phyloP scores from a whole-genome alignment of 2,329 filamentous ascomycete genomes.

The Alternaria panax region DNA sequence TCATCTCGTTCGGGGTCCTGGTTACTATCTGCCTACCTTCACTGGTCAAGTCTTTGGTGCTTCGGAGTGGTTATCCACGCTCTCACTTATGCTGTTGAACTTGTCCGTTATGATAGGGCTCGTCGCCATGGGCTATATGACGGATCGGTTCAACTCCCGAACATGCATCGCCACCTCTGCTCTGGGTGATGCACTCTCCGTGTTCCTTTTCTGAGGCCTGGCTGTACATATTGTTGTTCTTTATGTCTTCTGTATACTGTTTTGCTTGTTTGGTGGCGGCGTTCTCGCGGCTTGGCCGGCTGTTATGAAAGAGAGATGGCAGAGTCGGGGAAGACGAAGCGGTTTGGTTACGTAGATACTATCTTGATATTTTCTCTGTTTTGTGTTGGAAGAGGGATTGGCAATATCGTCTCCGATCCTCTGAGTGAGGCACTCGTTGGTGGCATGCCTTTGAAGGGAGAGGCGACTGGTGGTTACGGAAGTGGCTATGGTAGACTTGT shows the following conservation, averaged over 20 bases:
- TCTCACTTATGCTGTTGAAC: neutral
- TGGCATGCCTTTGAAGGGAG: neutral
- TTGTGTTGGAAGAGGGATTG: neutral
- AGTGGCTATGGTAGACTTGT: slow-evolving; percentile 5
- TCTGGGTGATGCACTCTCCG: slow-evolving; percentile 49
- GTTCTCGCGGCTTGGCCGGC: slow-evolving; percentile 33
- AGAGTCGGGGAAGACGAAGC: neutral
- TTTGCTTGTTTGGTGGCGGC: slow-evolving; percentile 44
- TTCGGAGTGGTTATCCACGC: slow-evolving; percentile 38
- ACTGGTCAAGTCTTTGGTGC: slow-evolving; percentile 33
- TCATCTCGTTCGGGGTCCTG: slow-evolving; percentile 48
- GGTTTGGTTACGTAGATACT: neutral
- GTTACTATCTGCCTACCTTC: slow-evolving; percentile 51
- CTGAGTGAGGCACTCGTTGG: slow-evolving; percentile 1
- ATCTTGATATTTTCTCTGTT: neutral
- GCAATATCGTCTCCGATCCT: neutral
- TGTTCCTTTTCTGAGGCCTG: slow-evolving; percentile 58
- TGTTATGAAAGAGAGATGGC: slow-evolving; percentile 23
- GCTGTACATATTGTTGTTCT: slow-evolving; percentile 48
- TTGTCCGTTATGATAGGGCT: neutral
- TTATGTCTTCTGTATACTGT: slow-evolving; percentile 38
- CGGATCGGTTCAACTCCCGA: slow-evolving; percentile 42
- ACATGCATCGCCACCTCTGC: slow-evolving; percentile 53
- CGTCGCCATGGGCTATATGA: neutral
- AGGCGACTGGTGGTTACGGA: neutral